A percentile compares a stretch with the other conserved stretches of the same genome.
Evolutionary conservation across 2,329 filamentous ascomycete species (phyloP).

Genomic region (Fusarium miscanthi): DNA sequence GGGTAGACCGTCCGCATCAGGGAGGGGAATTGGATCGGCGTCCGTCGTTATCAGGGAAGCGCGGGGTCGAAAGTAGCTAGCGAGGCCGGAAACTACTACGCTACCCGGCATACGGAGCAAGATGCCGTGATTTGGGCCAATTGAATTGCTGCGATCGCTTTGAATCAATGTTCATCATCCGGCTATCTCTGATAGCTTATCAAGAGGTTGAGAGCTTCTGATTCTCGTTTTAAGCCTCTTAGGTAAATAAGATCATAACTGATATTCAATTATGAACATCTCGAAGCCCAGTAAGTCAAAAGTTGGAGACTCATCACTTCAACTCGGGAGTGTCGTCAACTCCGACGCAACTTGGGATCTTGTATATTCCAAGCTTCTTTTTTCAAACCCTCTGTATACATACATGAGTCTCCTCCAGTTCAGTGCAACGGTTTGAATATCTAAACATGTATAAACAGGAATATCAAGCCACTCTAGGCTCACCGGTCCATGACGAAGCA

Average conservation of each 20-base stretch:
- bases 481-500: neutral
- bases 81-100: neutral
- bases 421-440: too few relatives aligned
- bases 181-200: too few relatives aligned
- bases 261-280: too few relatives aligned
- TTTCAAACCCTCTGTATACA: too few relatives aligned
- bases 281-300: too few relatives aligned
- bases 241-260: too few relatives aligned
- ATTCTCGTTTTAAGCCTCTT: too few relatives aligned
- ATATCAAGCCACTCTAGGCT: neutral
- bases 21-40: neutral
- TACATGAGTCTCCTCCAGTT: too few relatives aligned
- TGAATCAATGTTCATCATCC: neutral
- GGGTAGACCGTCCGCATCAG: neutral
- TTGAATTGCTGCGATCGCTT: rapidly evolving
- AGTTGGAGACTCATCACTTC: too few relatives aligned
- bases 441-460: neutral
- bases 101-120: neutral
- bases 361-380: too few relatives aligned
- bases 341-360: too few relatives aligned
- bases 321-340: too few relatives aligned
- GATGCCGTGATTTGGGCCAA: neutral
- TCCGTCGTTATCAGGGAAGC: neutral
- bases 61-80: neutral
- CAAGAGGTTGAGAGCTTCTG: neutral